Evolutionary conservation across 176 grass and related monocot species (phyloP), one percentile per base, ranked within the genome.

Genomic region (Olyra latifolia): DNA sequence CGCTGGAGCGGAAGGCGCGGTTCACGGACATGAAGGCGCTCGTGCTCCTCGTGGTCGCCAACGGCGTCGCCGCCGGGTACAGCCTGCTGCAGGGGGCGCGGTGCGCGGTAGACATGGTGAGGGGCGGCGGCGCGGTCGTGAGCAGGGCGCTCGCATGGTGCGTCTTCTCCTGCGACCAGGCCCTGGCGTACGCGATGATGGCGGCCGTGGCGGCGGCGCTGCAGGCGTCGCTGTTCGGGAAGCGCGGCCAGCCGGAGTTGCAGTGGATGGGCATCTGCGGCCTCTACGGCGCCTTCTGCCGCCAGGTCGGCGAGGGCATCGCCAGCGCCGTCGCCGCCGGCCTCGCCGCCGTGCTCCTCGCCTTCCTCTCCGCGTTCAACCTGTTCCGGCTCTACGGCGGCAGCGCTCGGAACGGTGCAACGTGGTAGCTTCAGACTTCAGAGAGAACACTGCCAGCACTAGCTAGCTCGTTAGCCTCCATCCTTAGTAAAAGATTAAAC

Each of bases 201-300:
- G 92, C 81, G 3, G 92, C 88, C 4, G 71, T 78, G 29, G 92
- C 96, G 1, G 88, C 92, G 0, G 92, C 86, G 22, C 17, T 79
- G 72, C 90, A 98, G 66, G 88, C 92, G 6, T 76, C 88, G 3
- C 61, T 90, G 54, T 4, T 98, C 3, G 75, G 88, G 2, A 55
- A 95, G 78, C 86, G 80, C 1, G 96, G 96, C 0, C 86, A 88
- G 82, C 46, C 78, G 7, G 78, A 91, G 90, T 52, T 98, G 66
- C 96, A 95, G 84, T 98, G 96, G 96, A 95, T 91, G 92, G 79
- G 72, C 42, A 41, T 88, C 62, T 98, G 96, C 86, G 14, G 52
- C 54, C 66, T 98, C n/a, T 98, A 95, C 74, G 82, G 40, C 27
- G 91, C 89, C 40, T 98, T 95, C 82, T 98, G 96, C 61, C 85